Percentiles rank a stretch among this genome's conserved stretches.
Conservation (phyloP, 1,139 yeast species). For the Kurtzmaniella natalensis region DNA sequence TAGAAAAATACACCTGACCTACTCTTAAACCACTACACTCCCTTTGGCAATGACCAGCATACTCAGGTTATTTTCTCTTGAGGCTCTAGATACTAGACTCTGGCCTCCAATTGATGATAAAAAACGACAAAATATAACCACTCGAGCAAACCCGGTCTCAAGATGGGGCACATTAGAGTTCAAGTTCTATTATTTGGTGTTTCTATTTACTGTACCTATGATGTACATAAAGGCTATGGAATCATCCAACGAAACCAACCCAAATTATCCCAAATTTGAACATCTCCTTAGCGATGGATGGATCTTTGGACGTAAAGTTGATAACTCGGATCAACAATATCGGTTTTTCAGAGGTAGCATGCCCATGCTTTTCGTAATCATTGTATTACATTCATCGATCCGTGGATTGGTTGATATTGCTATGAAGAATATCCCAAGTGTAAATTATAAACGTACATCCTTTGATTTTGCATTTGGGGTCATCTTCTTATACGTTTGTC, state of each 20-base stretch:
- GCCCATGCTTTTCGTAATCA: conserved; percentile 51
- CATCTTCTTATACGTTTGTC: conserved; percentile 65
- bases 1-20: no score
- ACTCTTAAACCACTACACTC: no score
- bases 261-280: conserved; percentile 65
- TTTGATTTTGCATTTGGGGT: conserved; percentile 76
- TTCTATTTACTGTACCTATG: conserved; percentile 69
- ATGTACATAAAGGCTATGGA: conserved; percentile 80
- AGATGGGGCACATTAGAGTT: conserved; percentile 79
- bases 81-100: conserved; percentile 73
- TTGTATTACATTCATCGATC: conserved; percentile 48
- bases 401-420: conserved; percentile 32
- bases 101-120: conserved; percentile 47
- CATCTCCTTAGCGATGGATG: conserved; percentile 65
- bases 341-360: conserved; percentile 82
- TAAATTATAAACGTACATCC: conserved; percentile 29
- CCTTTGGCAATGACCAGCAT: conserved; percentile 11
- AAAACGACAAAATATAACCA: conserved; percentile 37
- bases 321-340: conserved; percentile 88
- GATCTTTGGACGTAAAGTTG: conserved; percentile 77
- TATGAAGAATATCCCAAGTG: conserved; percentile 10
- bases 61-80: conserved; percentile 59
- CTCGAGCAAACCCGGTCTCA: conserved; percentile 45
- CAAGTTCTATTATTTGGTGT: conserved; percentile 57
- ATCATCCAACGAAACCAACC: conserved; percentile 72